Conservation (phyloP, 371 early-diverging fungal genomes). For the Racocetra persica region DNA sequence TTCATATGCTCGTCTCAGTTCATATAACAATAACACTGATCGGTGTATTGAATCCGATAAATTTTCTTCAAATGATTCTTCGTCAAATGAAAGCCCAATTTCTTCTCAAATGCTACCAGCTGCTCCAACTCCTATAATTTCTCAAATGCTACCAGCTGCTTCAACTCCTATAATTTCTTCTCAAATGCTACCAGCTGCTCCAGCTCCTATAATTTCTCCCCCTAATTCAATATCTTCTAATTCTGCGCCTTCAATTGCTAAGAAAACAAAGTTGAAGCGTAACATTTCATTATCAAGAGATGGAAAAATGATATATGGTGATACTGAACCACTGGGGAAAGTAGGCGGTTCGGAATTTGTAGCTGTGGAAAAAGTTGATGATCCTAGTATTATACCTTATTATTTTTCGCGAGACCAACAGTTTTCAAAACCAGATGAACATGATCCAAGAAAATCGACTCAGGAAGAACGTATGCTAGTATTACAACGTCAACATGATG, state of each 20-base stretch:
- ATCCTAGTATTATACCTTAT: neutral
- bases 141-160: no score
- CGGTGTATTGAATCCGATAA: no score
- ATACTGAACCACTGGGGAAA: conserved; percentile 34
- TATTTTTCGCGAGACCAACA: neutral
- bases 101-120: no score
- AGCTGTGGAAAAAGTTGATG: conserved; percentile 27
- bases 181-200: neutral
- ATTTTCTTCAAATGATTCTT: no score
- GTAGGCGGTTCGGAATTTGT: conserved; percentile 33
- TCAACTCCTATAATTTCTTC: no score
- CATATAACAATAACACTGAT: no score
- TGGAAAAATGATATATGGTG: conserved; percentile 36
- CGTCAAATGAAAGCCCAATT: no score
- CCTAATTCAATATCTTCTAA: neutral
- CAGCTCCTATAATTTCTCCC: neutral
- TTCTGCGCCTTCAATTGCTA: neutral
- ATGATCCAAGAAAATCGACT: neutral
- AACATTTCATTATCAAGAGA: conserved; percentile 38
- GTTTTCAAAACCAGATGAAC: neutral
- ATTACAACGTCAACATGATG: neutral
- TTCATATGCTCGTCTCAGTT: no score
- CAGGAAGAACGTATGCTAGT: neutral
- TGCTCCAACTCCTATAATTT: no score
- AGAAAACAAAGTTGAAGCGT: neutral